These are phyloP conservation scores for Pythium sukuiense DNA, from an alignment of 352 stramenopile species.

Conservation along the genomic window DNA sequence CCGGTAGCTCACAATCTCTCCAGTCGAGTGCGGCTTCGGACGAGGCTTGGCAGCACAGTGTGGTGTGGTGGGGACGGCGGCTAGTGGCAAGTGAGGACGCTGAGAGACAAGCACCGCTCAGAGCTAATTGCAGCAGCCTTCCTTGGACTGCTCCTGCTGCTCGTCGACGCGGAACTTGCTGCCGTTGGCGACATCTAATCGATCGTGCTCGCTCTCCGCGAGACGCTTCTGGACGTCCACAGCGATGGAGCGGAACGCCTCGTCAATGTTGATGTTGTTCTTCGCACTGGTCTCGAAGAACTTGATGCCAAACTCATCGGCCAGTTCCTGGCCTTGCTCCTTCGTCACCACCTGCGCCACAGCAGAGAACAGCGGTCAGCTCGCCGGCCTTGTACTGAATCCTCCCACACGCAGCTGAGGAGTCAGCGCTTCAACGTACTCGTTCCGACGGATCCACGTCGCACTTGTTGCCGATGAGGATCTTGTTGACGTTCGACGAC, in stretches of 20 bases:
- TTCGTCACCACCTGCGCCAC: conserved; percentile 83
- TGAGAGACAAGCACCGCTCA: not conserved
- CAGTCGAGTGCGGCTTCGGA: not conserved
- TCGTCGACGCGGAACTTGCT: conserved; percentile 87
- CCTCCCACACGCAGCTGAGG: no score
- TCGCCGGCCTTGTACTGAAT: no score
- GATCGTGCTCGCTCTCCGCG: conserved; percentile 84
- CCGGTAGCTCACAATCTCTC: not conserved
- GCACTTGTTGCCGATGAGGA: conserved; percentile 99
- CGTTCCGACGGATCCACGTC: conserved; percentile 96
- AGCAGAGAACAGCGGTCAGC: conserved; percentile 21
- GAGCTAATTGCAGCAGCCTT: conserved; percentile 70
- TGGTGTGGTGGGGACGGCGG: not conserved
- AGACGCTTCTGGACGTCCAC: conserved; percentile 89
- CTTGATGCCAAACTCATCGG: conserved; percentile 93
- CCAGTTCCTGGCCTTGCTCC: conserved; percentile 92
- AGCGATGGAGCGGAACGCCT: conserved; percentile 86
- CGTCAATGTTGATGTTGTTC: conserved; percentile 93
- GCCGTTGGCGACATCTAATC: conserved; percentile 87
- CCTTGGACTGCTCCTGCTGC: conserved; percentile 72
- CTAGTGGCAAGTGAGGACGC: not conserved
- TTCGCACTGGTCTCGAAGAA: conserved; percentile 95
- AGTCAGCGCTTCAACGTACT: conserved; percentile 42
- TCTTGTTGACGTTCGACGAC: conserved; percentile 99
- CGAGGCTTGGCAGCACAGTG: not conserved